Conservation (phyloP, 495 filamentous ascomycete genomes). For the Hypoxylon rickii region DNA sequence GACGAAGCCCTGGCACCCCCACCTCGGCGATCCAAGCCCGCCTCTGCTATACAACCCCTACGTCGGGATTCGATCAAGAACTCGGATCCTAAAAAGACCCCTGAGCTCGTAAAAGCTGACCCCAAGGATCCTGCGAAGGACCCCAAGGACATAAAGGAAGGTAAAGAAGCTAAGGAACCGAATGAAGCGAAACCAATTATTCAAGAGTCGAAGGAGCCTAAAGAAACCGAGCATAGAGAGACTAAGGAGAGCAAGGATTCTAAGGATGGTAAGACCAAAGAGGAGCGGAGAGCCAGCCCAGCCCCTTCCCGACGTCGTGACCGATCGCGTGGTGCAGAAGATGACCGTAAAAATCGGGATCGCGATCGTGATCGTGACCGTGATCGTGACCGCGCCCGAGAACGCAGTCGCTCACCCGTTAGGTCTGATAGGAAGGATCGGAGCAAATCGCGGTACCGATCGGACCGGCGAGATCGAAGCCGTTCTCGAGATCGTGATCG, state of each 20-base stretch:
- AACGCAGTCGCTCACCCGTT: constrained; percentile 30
- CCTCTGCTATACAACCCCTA: constrained; percentile 61
- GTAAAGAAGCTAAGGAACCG: constrained; percentile 23
- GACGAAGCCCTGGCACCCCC: constrained; percentile 58
- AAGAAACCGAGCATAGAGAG: constrained; percentile 32
- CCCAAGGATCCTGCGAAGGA: constrained; percentile 35
- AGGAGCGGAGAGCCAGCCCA: constrained; percentile 42
- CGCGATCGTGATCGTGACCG: constrained; percentile 32
- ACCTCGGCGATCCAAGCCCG: constrained; percentile 53
- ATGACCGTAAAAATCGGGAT: constrained; percentile 7
- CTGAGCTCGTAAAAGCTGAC: constrained; percentile 35
- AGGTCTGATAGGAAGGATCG: constrained; percentile 28
- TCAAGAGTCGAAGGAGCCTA: constrained; percentile 18
- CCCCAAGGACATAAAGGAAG: constrained; percentile 22
- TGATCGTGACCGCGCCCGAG: constrained; percentile 33
- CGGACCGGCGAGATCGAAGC: constrained; percentile 39
- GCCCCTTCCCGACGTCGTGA: constrained; percentile 34
- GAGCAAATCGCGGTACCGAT: constrained; percentile 31
- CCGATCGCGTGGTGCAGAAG: constrained; percentile 9
- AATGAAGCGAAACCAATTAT: constrained; percentile 27
- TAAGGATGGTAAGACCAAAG: constrained; percentile 23
- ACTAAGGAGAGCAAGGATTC: constrained; percentile 30
- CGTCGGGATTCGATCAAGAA: constrained; percentile 50
- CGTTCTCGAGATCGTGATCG: constrained; percentile 40
- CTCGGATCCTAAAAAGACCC: constrained; percentile 42